Evolutionary conservation across 2,329 filamentous ascomycete species (phyloP).

Genomic region (Fusarium falciforme): DNA sequence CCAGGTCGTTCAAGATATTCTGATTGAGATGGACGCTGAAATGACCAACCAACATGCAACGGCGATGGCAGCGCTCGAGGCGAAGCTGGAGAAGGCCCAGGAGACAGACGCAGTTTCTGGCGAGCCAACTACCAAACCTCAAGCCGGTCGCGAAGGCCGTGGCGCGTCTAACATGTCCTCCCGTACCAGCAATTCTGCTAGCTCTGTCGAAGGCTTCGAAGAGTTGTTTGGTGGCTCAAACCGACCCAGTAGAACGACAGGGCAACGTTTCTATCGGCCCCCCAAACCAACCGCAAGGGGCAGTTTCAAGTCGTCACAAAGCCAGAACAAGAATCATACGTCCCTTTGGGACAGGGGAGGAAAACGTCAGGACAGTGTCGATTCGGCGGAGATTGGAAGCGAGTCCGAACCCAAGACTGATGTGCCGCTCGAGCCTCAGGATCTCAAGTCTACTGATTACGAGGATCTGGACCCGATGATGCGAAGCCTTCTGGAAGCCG

Average conservation of each 20-base stretch:
- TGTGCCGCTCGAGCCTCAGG: background rate
- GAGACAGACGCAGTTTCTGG: background rate
- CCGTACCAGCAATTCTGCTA: background rate
- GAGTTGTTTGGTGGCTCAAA: background rate
- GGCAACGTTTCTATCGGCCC: background rate
- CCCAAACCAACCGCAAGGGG: background rate
- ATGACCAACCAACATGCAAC: too few species aligned
- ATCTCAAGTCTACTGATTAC: background rate
- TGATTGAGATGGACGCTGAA: background rate
- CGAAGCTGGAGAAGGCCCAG: background rate
- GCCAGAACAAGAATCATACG: background rate
- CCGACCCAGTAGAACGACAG: background rate
- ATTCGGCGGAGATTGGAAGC: background rate
- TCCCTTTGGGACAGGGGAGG: background rate
- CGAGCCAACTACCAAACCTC: background rate
- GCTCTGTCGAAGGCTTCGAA: background rate
- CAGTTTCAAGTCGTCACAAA: background rate
- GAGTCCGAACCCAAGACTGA: background rate
- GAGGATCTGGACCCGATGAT: background rate
- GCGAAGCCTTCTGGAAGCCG: background rate
- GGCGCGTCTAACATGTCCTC: background rate
- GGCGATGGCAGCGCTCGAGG: background rate
- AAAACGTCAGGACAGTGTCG: background rate
- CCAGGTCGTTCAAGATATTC: background rate
- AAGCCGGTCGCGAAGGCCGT: background rate